Evolutionary conservation across 2,329 filamentous ascomycete genomes (phyloP).

Genomic region (Alternaria tenuissima): DNA sequence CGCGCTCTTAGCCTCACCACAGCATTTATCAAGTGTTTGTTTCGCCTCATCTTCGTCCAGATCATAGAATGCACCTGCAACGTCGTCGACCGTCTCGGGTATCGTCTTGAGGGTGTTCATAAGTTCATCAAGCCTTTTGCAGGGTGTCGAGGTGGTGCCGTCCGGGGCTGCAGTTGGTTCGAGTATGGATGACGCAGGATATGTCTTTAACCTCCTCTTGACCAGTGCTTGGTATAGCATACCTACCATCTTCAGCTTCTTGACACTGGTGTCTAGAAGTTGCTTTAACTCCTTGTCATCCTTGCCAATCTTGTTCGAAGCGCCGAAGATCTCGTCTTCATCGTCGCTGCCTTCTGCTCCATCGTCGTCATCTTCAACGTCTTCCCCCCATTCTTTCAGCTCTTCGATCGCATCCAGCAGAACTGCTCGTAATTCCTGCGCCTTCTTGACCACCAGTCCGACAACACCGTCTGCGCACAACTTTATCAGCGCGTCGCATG

Average conservation of each 20-base stretch:
- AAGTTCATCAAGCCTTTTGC: constrained; percentile 61
- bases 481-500: constrained; percentile 75
- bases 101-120: constrained; percentile 66
- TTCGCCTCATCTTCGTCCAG: constrained; percentile 68
- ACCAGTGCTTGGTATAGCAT: constrained; percentile 74
- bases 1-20: constrained; percentile 65
- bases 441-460: constrained; percentile 74
- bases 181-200: constrained; percentile 46
- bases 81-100: constrained; percentile 73
- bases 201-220: constrained; percentile 72
- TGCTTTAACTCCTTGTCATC: constrained; percentile 71
- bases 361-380: constrained; percentile 68
- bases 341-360: constrained; percentile 54
- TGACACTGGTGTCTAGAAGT: constrained; percentile 70
- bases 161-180: constrained; percentile 14
- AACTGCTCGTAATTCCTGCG: constrained; percentile 76
- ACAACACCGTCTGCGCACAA: constrained; percentile 73
- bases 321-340: constrained; percentile 73
- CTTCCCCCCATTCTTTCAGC: constrained; percentile 85
- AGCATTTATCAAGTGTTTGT: constrained; percentile 65
- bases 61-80: constrained; percentile 77
- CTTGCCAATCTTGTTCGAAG: constrained; percentile 64
- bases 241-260: constrained; percentile 71
- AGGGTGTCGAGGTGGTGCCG: constrained; percentile 18
- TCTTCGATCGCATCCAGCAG: constrained; percentile 86